These are phyloP conservation scores for Calvatia gigantea DNA, from an alignment of 768 basidiomycete genomes.

Conservation along the genomic window DNA sequence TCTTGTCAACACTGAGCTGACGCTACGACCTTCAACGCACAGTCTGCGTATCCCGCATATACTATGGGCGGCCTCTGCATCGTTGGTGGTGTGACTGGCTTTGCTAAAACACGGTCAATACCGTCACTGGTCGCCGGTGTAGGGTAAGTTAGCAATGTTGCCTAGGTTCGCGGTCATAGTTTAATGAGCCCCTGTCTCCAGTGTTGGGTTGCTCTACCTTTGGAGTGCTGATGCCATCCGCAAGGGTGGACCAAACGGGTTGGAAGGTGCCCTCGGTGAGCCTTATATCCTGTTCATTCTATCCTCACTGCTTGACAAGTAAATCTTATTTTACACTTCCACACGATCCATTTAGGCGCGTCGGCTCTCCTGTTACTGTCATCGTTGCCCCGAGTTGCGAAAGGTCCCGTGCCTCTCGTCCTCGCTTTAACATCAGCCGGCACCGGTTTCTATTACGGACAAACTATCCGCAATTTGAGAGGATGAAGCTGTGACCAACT, in stretches of 20 bases:
- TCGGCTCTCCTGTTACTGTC: conserved; percentile 73
- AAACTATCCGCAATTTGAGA: conserved; percentile 42
- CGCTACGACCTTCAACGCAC: neutral
- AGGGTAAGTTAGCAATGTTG: conserved; percentile 41
- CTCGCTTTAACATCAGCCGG: conserved; percentile 60
- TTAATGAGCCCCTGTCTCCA: conserved; percentile 22
- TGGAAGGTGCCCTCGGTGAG: conserved; percentile 76
- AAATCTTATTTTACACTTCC: neutral
- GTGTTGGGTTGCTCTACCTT: conserved; percentile 76
- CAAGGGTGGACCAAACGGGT: conserved; percentile 67
- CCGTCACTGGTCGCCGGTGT: conserved; percentile 84
- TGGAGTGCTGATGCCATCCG: conserved; percentile 78
- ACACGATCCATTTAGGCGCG: conserved; percentile 49
- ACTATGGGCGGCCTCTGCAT: conserved; percentile 74
- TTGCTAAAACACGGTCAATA: conserved; percentile 66
- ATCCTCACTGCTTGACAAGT: neutral
- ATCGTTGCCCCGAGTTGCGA: conserved; percentile 66
- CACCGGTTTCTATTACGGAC: conserved; percentile 68
- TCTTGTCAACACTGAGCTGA: too few relatives aligned
- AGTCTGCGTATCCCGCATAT: conserved; percentile 84
- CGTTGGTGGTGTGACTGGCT: conserved; percentile 74
- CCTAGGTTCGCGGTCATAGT: neutral
- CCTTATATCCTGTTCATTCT: neutral
- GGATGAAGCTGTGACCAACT: neutral
- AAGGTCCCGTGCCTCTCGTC: conserved; percentile 69